Conservation (phyloP, 2,329 filamentous ascomycete genomes). For the Neofusicoccum sp. region DNA sequence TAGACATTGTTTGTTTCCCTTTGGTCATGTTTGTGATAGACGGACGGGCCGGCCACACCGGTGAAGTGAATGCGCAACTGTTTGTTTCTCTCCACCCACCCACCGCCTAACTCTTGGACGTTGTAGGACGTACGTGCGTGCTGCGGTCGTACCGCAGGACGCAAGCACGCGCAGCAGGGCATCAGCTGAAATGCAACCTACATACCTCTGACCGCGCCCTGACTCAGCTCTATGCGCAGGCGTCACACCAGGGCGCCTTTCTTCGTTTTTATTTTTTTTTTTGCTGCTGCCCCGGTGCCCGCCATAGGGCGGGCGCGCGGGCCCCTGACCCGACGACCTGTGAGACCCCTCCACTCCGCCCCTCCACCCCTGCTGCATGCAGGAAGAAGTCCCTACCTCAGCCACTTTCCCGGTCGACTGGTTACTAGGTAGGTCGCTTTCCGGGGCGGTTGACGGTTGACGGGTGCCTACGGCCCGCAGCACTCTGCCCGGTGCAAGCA, state of each 20-base stretch:
- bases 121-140: background rate
- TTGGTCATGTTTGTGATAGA: slow-evolving; percentile 5
- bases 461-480: background rate
- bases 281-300: background rate
- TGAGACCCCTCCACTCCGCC: background rate
- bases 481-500: background rate
- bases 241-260: background rate
- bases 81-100: background rate
- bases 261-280: background rate
- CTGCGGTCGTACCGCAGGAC: background rate
- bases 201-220: background rate
- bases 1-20: background rate
- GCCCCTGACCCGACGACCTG: slow-evolving; percentile 5
- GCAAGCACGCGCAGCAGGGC: background rate
- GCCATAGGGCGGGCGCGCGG: background rate
- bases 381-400: background rate
- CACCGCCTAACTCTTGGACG: background rate
- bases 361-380: background rate
- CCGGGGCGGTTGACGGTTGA: background rate
- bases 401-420: background rate
- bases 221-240: background rate
- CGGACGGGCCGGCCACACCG: background rate
- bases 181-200: background rate
- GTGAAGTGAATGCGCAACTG: background rate
- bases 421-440: background rate